phyloP scores from a whole-genome alignment of 2,329 filamentous ascomycete genomes.

The Trichoderma aggressivum region DNA sequence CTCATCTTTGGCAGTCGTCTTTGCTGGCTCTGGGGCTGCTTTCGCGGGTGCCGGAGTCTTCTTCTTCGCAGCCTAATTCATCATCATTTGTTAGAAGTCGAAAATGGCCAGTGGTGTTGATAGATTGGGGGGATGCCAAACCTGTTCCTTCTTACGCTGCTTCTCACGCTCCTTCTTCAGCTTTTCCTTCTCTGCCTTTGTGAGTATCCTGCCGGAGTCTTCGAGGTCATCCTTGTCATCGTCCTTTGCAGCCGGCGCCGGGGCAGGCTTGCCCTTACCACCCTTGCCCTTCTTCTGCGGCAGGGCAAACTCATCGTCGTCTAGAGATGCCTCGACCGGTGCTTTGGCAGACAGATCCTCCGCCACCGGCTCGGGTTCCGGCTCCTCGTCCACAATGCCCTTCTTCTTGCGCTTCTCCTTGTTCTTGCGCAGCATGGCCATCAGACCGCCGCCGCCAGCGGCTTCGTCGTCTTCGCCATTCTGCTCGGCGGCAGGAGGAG shows the following conservation, averaged over 20 bases:
- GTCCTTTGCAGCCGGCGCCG: conserved; percentile 37
- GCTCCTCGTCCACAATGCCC: conserved; percentile 67
- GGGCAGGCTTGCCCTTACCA: conserved; percentile 39
- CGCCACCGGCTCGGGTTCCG: conserved; percentile 42
- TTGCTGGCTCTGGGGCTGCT: conserved; percentile 29
- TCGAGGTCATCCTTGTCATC: conserved; percentile 50
- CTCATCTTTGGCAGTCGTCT: conserved; percentile 44
- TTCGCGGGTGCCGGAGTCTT: conserved; percentile 50
- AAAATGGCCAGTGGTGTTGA: neutral
- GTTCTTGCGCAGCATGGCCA: conserved; percentile 78
- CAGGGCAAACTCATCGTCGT: conserved; percentile 83
- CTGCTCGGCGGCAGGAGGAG: conserved; percentile 44
- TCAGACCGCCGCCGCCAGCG: conserved; percentile 62
- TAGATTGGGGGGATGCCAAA: conserved; percentile 35
- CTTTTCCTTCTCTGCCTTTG: conserved; percentile 98
- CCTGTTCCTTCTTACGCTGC: conserved; percentile 97
- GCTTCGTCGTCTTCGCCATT: conserved; percentile 51
- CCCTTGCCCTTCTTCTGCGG: conserved; percentile 74
- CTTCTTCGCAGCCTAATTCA: conserved; percentile 70
- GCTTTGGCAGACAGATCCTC: conserved; percentile 58
- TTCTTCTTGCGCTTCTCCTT: conserved; percentile 90
- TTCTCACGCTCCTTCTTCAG: conserved; percentile 98
- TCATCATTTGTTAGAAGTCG: conserved; percentile 6
- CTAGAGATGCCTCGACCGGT: conserved; percentile 74
- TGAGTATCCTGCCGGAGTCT: conserved; percentile 69